Percentiles rank a stretch among this genome's conserved stretches.
Evolutionary conservation across 176 grass and related monocot species (phyloP).

Genomic region (Cocos nucifera): DNA sequence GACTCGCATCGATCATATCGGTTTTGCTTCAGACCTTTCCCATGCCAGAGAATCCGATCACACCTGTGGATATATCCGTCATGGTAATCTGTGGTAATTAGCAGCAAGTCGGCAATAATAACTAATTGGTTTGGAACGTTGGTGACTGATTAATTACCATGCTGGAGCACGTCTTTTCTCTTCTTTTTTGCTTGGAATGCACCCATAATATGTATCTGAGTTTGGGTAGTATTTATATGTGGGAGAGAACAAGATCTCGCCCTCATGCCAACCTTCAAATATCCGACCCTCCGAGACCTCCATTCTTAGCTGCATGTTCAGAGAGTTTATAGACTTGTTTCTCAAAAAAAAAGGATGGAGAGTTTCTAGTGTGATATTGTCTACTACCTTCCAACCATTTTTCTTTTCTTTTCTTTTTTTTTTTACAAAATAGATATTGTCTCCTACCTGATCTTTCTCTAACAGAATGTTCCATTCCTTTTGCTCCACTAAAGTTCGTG

Average conservation of each 20-base stretch:
- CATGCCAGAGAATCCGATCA: slow-evolving; percentile 63
- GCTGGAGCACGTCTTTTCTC: slow-evolving; percentile 72
- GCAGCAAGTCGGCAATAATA: too few species aligned
- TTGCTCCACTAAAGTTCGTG: slow-evolving; percentile 38
- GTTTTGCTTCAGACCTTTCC: slow-evolving; percentile 38
- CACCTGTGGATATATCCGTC: slow-evolving; percentile 23
- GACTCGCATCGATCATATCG: slow-evolving; percentile 53
- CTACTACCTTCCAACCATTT: slow-evolving; percentile 11
- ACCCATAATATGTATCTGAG: slow-evolving; percentile 60
- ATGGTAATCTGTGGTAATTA: too few species aligned
- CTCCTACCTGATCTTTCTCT: slow-evolving; percentile 52
- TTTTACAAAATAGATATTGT: too few species aligned
- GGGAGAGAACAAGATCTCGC: slow-evolving; percentile 47
- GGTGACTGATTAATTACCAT: slow-evolving; percentile 24
- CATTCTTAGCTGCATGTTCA: slow-evolving; percentile 13
- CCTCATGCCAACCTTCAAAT: slow-evolving; percentile 61
- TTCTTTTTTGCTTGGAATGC: slow-evolving; percentile 18
- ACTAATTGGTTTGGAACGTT: neutral
- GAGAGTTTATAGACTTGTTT: neutral
- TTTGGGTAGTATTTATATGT: slow-evolving; percentile 73
- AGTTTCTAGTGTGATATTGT: neutral
- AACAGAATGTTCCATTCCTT: slow-evolving; percentile 58
- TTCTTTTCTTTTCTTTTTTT: too few species aligned
- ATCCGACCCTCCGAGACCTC: slow-evolving; percentile 34
- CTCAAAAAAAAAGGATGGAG: too few species aligned